Percentiles rank a stretch among this genome's conserved stretches.
These are phyloP conservation scores for Penicillium antarcticum DNA, from an alignment of 495 filamentous ascomycete species.

Conservation along the genomic window DNA sequence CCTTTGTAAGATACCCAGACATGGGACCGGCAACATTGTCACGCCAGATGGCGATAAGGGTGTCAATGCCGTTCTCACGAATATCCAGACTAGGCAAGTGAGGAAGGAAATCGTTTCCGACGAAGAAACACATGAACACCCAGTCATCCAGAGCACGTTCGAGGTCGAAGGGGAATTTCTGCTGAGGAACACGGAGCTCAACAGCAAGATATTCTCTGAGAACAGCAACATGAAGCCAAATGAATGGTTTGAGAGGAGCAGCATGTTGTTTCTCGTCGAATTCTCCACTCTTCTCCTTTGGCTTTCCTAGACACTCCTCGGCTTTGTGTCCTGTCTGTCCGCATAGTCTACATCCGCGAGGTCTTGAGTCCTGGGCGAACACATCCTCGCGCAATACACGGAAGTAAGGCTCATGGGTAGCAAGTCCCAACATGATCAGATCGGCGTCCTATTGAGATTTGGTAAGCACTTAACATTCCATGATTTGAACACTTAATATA, in stretches of 20 bases:
- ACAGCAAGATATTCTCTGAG: slow-evolving; percentile 90
- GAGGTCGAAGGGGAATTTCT: slow-evolving; percentile 79
- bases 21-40: slow-evolving; percentile 79
- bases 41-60: slow-evolving; percentile 90
- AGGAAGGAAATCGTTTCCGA: slow-evolving; percentile 98
- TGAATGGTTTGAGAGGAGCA: slow-evolving; percentile 78
- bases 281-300: slow-evolving; percentile 80
- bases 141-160: slow-evolving; percentile 98
- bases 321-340: slow-evolving; percentile 88
- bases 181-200: slow-evolving; percentile 78
- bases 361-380: slow-evolving; percentile 82
- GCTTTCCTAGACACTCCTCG: slow-evolving; percentile 75
- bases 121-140: slow-evolving; percentile 99
- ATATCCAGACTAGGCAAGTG: slow-evolving; percentile 97
- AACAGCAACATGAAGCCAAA: slow-evolving; percentile 94
- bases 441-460: slow-evolving; percentile 67
- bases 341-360: slow-evolving; percentile 78
- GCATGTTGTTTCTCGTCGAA: slow-evolving; percentile 78
- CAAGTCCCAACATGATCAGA: slow-evolving; percentile 97
- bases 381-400: slow-evolving; percentile 96
- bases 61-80: slow-evolving; percentile 94
- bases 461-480: slow-evolving; percentile 17
- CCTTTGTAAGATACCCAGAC: slow-evolving; percentile 93
- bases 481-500: not conserved
- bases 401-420: slow-evolving; percentile 96